Conservation (phyloP, 1,139 yeast genomes). For the Hyphopichia fennica region DNA sequence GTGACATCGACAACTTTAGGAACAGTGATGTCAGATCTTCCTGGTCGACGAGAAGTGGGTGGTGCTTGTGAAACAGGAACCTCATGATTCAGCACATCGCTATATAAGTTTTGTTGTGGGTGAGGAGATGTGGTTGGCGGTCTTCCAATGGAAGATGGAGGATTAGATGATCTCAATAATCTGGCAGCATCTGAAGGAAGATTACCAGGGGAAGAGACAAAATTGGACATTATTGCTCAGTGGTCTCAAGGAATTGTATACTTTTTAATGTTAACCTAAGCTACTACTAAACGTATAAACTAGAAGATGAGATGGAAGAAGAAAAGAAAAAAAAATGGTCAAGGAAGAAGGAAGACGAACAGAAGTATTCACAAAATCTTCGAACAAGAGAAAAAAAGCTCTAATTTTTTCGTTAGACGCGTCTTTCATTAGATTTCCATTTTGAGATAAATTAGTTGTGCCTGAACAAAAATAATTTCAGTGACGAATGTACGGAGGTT, state of each 20-base stretch:
- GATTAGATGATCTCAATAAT: conserved; percentile 43
- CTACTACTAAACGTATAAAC: not conserved
- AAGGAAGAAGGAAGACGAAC: not conserved
- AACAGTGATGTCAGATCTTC: conserved; percentile 61
- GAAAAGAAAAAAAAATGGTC: not conserved
- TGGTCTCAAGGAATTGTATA: not conserved
- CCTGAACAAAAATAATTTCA: not conserved
- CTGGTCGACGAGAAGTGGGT: conserved; percentile 24
- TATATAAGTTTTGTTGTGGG: conserved; percentile 17
- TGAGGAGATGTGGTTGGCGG: conserved; percentile 28
- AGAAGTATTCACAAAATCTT: not conserved
- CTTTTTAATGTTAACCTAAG: no score
- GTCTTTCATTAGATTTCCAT: conserved; percentile 21
- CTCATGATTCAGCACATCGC: conserved; percentile 19
- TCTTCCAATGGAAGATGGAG: conserved; percentile 46
- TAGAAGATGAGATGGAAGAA: not conserved
- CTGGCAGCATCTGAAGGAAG: conserved; percentile 49
- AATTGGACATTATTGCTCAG: conserved; percentile 33
- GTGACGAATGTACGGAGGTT: no score
- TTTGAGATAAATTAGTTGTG: conserved; percentile 17
- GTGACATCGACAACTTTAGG: conserved; percentile 89
- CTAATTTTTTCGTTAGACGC: conserved; percentile 11
- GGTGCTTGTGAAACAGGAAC: conserved; percentile 19
- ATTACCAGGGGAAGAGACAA: conserved; percentile 48
- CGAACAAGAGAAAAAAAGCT: not conserved